Conservation (phyloP, 352 stramenopile species). For the Globisporangium viniferum region DNA sequence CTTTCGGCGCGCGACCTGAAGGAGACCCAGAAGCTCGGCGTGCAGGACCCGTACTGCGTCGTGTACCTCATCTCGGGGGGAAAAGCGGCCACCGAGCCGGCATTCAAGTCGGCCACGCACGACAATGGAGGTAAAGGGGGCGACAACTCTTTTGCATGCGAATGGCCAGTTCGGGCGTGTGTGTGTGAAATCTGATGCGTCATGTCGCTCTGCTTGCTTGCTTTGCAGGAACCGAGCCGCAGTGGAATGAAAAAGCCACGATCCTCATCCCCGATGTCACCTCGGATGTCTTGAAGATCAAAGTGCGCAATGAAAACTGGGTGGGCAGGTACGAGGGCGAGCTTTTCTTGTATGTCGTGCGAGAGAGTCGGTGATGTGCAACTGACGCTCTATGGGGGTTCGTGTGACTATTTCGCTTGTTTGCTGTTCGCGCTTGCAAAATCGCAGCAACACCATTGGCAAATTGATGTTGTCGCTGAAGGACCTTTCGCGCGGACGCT, state of each 20-base stretch:
- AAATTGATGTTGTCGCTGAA: constrained; percentile 66
- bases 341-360: too few relatives aligned
- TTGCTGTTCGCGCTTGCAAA: constrained; percentile 1
- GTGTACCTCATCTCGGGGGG: constrained; percentile 56
- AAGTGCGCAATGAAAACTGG: constrained; percentile 78
- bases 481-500: constrained; percentile 66
- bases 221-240: constrained; percentile 41
- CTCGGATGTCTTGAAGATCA: constrained; percentile 64
- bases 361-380: neutral
- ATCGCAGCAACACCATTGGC: constrained; percentile 57
- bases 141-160: neutral
- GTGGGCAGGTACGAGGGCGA: constrained; percentile 52
- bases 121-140: constrained; percentile 52
- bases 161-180: neutral
- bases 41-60: constrained; percentile 73
- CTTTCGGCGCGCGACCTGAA: constrained; percentile 63
- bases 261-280: constrained; percentile 68
- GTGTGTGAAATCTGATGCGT: neutral
- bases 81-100: constrained; percentile 42
- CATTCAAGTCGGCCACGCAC: constrained; percentile 72
- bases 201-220: neutral
- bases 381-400: neutral
- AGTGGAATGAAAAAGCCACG: constrained; percentile 77
- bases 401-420: neutral
- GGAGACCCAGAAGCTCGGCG: constrained; percentile 60